These are phyloP conservation scores for Cladophialophora yegresii DNA, from an alignment of 2,329 filamentous ascomycete genomes.

Conservation along the genomic window DNA sequence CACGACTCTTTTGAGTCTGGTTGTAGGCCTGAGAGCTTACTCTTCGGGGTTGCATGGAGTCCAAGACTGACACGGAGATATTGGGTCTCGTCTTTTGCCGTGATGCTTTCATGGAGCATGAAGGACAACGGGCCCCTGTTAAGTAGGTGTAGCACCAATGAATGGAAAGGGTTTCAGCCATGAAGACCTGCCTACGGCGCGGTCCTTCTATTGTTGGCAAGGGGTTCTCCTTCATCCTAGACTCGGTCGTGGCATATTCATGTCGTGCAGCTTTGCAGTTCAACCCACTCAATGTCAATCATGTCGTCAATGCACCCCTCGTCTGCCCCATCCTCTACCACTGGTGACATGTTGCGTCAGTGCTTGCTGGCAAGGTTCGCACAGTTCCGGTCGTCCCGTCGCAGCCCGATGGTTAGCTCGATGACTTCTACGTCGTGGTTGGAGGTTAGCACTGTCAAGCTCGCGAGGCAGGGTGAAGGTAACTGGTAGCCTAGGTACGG, in stretches of 20 bases:
- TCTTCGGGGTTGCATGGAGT: neutral
- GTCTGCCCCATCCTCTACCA: neutral
- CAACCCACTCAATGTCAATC: neutral
- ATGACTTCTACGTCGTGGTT: neutral
- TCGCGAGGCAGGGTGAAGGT: neutral
- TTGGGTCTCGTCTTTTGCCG: neutral
- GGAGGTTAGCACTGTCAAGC: neutral
- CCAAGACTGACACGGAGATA: neutral
- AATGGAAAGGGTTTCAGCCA: neutral
- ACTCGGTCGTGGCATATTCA: neutral
- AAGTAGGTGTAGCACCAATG: neutral
- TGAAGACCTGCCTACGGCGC: neutral
- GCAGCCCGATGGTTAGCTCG: neutral
- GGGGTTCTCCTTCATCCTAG: neutral
- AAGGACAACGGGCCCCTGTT: neutral
- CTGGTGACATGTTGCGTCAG: neutral
- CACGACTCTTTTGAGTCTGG: neutral
- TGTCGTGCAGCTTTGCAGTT: neutral
- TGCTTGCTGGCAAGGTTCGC: neutral
- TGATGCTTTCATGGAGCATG: neutral
- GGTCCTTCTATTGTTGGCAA: neutral
- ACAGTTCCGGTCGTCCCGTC: neutral
- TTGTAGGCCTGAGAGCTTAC: neutral
- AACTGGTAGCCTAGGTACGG: neutral
- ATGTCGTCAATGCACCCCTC: neutral